Evolutionary conservation across 441 rosid genomes (phyloP).

Genomic region (Arabidopsis hybrid): DNA sequence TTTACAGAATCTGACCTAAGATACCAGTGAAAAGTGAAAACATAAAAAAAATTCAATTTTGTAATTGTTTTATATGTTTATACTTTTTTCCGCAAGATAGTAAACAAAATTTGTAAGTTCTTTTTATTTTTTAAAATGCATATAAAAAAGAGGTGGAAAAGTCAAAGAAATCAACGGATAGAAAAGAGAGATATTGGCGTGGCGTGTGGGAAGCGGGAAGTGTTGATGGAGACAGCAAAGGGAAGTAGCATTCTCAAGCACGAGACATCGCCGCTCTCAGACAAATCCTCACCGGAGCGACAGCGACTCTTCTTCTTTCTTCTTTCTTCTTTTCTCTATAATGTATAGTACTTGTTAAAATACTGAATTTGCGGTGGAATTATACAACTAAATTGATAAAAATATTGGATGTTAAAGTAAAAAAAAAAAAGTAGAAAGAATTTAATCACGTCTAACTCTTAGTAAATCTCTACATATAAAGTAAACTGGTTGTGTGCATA

Average conservation of each 20-base stretch:
- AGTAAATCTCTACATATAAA: constrained; percentile 8
- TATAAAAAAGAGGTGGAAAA: constrained; percentile 11
- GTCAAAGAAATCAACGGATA: constrained; percentile 39
- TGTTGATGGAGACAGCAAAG: constrained; percentile 37
- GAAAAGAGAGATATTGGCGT: constrained; percentile 37
- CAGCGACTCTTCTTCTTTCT: constrained; percentile 41
- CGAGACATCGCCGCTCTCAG: constrained; percentile 42
- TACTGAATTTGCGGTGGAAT: no score
- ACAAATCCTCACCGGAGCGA: constrained; percentile 40
- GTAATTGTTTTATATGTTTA: no score
- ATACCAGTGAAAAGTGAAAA: no score
- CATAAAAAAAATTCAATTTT: background rate
- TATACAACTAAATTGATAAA: no score
- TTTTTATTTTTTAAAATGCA: no score
- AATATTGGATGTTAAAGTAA: no score
- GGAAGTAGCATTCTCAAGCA: constrained; percentile 22
- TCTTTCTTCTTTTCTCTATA: background rate
- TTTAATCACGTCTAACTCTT: no score
- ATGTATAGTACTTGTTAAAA: no score
- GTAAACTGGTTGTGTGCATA: constrained; percentile 36
- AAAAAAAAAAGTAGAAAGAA: no score
- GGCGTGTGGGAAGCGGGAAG: constrained; percentile 44
- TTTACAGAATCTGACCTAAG: no score
- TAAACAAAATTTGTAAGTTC: no score
- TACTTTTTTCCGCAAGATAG: no score